Percentiles rank a stretch among this genome's conserved stretches.
These are phyloP conservation scores for Chrysanthemum lavandulifolium DNA, from an alignment of 129 eudicot genomes.

Conservation along the genomic window DNA sequence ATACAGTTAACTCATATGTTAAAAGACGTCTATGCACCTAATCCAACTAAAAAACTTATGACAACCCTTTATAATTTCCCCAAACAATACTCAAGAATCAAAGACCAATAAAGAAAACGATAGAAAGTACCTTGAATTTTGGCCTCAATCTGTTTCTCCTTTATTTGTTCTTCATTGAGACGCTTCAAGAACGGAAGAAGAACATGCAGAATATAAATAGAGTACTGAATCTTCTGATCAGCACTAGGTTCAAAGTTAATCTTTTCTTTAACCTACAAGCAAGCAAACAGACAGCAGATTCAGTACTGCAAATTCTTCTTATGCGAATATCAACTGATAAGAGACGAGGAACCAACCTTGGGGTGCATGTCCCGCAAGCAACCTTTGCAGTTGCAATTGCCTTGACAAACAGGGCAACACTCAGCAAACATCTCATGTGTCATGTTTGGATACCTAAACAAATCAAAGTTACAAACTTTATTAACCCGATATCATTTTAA, in stretches of 20 bases:
- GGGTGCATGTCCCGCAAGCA: slow-evolving; percentile 64
- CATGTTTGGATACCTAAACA: slow-evolving; percentile 78
- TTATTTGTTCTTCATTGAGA: slow-evolving; percentile 50
- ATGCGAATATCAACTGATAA: background rate
- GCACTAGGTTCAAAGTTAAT: slow-evolving; percentile 15
- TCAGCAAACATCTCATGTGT: slow-evolving; percentile 51
- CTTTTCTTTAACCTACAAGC: slow-evolving; percentile 33
- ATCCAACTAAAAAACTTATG: too few species aligned
- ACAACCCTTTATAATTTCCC: too few species aligned
- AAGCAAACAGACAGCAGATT: background rate
- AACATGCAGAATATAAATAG: slow-evolving; percentile 45
- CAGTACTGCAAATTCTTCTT: background rate
- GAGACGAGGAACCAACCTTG: slow-evolving; percentile 26
- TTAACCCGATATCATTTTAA: too few species aligned
- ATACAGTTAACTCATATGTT: too few species aligned
- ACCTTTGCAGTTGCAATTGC: slow-evolving; percentile 80
- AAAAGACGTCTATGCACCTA: too few species aligned
- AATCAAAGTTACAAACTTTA: background rate
- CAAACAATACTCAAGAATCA: background rate
- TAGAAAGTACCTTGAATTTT: slow-evolving; percentile 53
- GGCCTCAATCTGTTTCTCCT: slow-evolving; percentile 68
- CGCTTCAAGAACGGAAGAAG: slow-evolving; percentile 63
- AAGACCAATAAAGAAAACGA: slow-evolving; percentile 14
- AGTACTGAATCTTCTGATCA: slow-evolving; percentile 41
- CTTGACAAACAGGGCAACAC: slow-evolving; percentile 76